Evolutionary conservation across 2,329 filamentous ascomycete genomes (phyloP).

Genomic region (Aureobasidium sp.): DNA sequence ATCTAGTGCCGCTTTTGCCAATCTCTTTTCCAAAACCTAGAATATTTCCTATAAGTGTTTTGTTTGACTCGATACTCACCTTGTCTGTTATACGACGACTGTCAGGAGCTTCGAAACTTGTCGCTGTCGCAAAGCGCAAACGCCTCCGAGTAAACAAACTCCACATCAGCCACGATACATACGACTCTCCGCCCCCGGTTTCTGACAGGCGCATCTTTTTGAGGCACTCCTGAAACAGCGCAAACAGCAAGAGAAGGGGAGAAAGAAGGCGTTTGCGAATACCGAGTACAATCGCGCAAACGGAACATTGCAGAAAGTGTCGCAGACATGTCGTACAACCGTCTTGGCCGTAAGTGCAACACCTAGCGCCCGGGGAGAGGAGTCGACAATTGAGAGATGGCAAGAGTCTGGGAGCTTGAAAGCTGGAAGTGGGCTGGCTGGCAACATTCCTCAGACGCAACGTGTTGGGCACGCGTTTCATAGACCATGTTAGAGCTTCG

Average conservation of each 20-base stretch:
- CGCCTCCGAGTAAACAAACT: slow-evolving; percentile 11
- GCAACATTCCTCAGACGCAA: background rate
- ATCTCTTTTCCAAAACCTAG: slow-evolving; percentile 12
- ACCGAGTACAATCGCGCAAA: background rate
- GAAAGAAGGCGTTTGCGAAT: background rate
- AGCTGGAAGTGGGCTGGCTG: background rate
- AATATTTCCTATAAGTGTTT: background rate
- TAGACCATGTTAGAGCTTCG: background rate
- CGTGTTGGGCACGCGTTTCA: background rate
- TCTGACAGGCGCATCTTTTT: background rate
- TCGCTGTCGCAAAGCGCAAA: slow-evolving; percentile 10
- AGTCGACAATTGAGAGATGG: background rate
- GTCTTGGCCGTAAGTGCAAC: slow-evolving; percentile 48
- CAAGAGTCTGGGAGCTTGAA: background rate
- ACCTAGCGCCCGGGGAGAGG: background rate
- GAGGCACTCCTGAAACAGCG: background rate
- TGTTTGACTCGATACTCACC: background rate
- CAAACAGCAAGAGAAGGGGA: slow-evolving; percentile 1
- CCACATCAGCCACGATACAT: background rate
- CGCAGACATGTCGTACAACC: slow-evolving; percentile 61
- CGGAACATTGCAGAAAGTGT: background rate
- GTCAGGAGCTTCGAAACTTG: background rate
- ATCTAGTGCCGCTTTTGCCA: slow-evolving; percentile 7
- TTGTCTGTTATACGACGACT: background rate
- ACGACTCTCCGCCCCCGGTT: background rate